Evolutionary conservation across 2,329 filamentous ascomycete genomes (phyloP).

Genomic region (Xylaria sp.): DNA sequence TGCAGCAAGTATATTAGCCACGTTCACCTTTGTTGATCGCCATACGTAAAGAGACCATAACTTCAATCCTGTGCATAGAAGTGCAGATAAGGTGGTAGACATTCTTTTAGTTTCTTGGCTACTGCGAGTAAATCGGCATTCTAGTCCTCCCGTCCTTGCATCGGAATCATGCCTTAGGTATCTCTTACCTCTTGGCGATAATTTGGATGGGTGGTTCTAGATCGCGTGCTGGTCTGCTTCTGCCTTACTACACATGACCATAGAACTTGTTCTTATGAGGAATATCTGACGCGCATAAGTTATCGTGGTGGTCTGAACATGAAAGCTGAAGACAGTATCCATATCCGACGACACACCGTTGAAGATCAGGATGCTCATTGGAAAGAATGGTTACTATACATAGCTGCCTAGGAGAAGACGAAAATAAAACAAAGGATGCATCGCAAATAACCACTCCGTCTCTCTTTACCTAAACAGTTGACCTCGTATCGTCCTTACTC

Average conservation of each 20-base stretch:
- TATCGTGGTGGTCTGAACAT: neutral
- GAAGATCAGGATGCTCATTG: neutral
- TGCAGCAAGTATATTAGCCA: neutral
- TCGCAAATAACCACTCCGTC: too few relatives aligned
- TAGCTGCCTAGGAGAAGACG: too few relatives aligned
- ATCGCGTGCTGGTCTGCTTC: neutral
- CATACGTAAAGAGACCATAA: neutral
- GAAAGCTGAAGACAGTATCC: neutral
- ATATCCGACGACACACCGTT: neutral
- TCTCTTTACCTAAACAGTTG: neutral
- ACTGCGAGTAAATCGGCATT: constrained; percentile 3
- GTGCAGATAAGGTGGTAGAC: neutral
- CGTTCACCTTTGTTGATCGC: neutral
- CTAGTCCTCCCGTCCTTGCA: neutral
- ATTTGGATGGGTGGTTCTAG: neutral
- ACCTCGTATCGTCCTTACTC: neutral
- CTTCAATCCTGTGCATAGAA: neutral
- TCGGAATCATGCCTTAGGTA: neutral
- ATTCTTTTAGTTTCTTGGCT: constrained; percentile 7
- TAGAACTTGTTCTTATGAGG: neutral
- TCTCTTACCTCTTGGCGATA: neutral
- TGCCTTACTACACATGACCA: neutral
- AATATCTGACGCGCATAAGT: neutral
- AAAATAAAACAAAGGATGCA: too few relatives aligned
- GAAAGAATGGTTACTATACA: too few relatives aligned